phyloP scores from a whole-genome alignment of 495 filamentous ascomycete species.

The Oidiodendron maius region DNA sequence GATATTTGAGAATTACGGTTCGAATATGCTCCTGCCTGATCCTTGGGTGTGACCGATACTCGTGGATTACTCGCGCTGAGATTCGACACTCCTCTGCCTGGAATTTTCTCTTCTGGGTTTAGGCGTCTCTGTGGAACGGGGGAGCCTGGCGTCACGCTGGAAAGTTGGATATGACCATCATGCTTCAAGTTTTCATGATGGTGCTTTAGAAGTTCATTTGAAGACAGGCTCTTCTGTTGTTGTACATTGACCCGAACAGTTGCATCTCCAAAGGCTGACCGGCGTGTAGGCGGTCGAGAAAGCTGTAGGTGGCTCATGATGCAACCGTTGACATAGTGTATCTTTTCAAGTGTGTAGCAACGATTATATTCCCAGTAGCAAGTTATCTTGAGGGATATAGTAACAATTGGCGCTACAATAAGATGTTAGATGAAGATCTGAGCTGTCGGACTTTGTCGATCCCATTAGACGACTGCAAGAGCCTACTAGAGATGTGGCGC shows the following conservation, averaged over 20 bases:
- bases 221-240: slow-evolving; percentile 11
- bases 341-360: too few species aligned
- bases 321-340: too few species aligned
- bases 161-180: slow-evolving; percentile 19
- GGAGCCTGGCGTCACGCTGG: slow-evolving; percentile 24
- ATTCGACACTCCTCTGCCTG: slow-evolving; percentile 20
- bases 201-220: slow-evolving; percentile 25
- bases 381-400: too few species aligned
- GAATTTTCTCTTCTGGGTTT: slow-evolving; percentile 34
- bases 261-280: slow-evolving; percentile 41
- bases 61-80: slow-evolving; percentile 45
- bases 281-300: slow-evolving; percentile 24
- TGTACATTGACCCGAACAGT: slow-evolving; percentile 38
- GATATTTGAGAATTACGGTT: slow-evolving; percentile 72
- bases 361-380: too few species aligned
- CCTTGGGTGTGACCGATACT: slow-evolving; percentile 46
- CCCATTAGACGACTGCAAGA: too few species aligned
- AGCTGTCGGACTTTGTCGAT: too few species aligned
- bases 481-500: too few species aligned
- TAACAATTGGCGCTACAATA: too few species aligned
- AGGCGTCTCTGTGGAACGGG: too few species aligned
- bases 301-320: slow-evolving; percentile 31
- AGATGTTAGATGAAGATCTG: too few species aligned
- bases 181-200: slow-evolving; percentile 34
- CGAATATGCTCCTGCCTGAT: slow-evolving; percentile 39